Percentiles rank a stretch among this genome's conserved stretches.
Conservation (phyloP, 2,329 filamentous ascomycete species). For the Penicillium janthinellum region DNA sequence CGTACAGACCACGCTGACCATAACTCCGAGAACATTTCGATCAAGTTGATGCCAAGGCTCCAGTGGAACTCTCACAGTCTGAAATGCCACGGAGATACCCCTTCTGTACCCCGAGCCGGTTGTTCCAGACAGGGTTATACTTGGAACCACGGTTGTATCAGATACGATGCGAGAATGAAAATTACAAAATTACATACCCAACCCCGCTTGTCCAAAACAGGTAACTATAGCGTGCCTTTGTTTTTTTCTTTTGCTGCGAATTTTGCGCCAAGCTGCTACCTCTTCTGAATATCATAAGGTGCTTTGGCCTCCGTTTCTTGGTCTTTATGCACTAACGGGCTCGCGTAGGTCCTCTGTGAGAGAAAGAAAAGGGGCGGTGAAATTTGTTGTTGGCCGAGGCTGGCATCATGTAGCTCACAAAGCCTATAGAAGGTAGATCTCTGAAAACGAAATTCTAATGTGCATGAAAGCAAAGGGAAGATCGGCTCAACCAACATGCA, state of each 20-base stretch:
- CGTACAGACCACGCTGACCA: background rate
- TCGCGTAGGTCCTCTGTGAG: background rate
- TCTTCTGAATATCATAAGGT: background rate
- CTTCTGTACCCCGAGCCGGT: background rate
- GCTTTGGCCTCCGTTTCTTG: background rate
- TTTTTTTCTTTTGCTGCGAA: background rate
- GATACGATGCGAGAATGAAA: constrained; percentile 8
- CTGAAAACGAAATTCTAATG: background rate
- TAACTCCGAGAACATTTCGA: background rate
- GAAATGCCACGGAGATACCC: background rate
- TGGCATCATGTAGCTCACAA: background rate
- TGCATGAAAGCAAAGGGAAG: background rate
- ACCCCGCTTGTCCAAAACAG: background rate
- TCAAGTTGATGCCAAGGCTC: background rate
- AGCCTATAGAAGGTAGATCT: background rate
- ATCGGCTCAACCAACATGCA: background rate
- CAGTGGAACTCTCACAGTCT: background rate
- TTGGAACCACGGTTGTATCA: constrained; percentile 2
- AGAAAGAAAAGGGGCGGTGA: constrained; percentile 2
- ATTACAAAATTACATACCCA: constrained; percentile 4
- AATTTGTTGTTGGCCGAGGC: background rate
- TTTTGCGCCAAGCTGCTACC: background rate
- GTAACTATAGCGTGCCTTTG: background rate
- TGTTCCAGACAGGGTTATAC: background rate
- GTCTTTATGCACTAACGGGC: background rate